A percentile compares a stretch with the other conserved stretches of the same genome.
phyloP scores from a whole-genome alignment of 495 filamentous ascomycete genomes.

The Trichoderma virens region DNA sequence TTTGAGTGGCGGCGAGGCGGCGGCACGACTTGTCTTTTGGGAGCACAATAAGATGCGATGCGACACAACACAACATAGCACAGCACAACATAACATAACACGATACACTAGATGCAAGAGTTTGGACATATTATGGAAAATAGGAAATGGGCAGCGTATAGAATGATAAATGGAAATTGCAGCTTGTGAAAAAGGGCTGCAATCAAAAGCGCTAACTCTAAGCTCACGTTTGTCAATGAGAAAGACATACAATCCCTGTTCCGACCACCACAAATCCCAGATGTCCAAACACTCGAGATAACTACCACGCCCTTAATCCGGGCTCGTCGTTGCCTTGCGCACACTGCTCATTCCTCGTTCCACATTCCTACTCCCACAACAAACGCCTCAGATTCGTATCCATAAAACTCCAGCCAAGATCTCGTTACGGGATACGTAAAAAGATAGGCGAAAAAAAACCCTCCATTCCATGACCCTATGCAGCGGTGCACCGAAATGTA shows the following conservation, averaged over 20 bases:
- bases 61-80: background rate
- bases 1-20: conserved; percentile 45
- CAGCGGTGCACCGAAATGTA: background rate
- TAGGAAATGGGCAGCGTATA: background rate
- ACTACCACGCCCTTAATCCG: background rate
- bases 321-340: background rate
- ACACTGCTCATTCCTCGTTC: too few relatives aligned
- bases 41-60: background rate
- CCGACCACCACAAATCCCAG: too few relatives aligned
- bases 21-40: too few relatives aligned
- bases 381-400: background rate
- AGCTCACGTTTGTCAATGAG: background rate
- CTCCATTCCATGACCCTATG: background rate
- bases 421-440: background rate
- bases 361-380: background rate
- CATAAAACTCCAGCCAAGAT: background rate
- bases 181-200: background rate
- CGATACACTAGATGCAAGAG: background rate
- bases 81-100: background rate
- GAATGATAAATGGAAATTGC: background rate
- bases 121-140: background rate
- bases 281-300: too few relatives aligned
- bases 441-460: background rate
- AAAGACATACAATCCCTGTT: background rate
- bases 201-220: background rate